These are phyloP conservation scores for Umbellularia californica DNA, from an alignment of 164 flowering plant species.

Conservation along the genomic window DNA sequence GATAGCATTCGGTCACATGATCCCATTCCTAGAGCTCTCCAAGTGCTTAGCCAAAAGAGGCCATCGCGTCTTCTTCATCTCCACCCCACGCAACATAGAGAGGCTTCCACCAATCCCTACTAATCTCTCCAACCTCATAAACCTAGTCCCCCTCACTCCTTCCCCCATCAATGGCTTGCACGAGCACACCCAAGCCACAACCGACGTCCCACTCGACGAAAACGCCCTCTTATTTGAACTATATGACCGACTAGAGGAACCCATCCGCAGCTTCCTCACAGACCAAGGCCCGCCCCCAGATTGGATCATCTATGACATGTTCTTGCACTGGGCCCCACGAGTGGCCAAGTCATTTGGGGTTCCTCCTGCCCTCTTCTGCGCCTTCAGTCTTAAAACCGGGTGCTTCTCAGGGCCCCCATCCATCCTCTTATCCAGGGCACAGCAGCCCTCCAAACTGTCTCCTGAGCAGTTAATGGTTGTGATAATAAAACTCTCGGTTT, in stretches of 20 bases:
- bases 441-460: background rate
- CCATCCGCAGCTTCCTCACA: slow-evolving; percentile 4
- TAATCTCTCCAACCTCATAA: background rate
- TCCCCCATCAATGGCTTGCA: slow-evolving; percentile 26
- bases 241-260: slow-evolving; percentile 22
- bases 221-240: slow-evolving; percentile 23
- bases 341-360: slow-evolving; percentile 5
- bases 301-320: slow-evolving; percentile 24
- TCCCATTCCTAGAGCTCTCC: too few relatives aligned
- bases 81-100: too few relatives aligned
- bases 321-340: slow-evolving; percentile 8
- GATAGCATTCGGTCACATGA: too few relatives aligned
- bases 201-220: slow-evolving; percentile 25
- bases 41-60: too few relatives aligned
- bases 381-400: background rate
- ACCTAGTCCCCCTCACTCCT: slow-evolving; percentile 28
- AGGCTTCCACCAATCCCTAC: too few relatives aligned
- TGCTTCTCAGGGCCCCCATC: slow-evolving; percentile 9
- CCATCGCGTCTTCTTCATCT: too few relatives aligned
- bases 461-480: background rate
- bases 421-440: background rate
- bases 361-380: slow-evolving; percentile 1
- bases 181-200: slow-evolving; percentile 34
- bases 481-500: background rate
- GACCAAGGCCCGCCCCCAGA: slow-evolving; percentile 10